A percentile compares a stretch with the other conserved stretches of the same genome.
Evolutionary conservation across 306 rosid genomes (phyloP).

Genomic region (Castanea mollissima): DNA sequence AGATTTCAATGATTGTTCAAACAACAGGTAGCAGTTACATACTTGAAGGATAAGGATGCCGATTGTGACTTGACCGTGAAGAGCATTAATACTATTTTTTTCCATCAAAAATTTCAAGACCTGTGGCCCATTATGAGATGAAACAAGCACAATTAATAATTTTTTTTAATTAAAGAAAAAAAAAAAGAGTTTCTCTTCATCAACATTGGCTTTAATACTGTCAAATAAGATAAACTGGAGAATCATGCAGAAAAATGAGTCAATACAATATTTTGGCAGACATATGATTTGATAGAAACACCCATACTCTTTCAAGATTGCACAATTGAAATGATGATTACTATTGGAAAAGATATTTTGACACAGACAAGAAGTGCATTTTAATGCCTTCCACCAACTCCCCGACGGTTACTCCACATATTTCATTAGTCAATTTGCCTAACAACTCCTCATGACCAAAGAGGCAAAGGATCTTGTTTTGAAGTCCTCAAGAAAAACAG

Average conservation of each 20-base stretch:
- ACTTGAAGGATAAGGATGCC: conserved; percentile 96
- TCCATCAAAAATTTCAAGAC: conserved; percentile 96
- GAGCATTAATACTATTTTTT: conserved; percentile 67
- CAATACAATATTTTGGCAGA: neutral
- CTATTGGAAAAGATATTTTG: neutral
- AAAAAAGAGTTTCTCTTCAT: neutral
- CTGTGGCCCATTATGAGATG: conserved; percentile 40
- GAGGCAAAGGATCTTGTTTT: neutral
- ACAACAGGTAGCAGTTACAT: neutral
- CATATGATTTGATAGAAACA: neutral
- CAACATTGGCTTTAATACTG: neutral
- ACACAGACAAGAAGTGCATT: neutral
- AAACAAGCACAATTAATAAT: neutral
- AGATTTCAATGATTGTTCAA: neutral
- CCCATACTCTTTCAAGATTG: neutral
- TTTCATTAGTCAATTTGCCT: too few species aligned
- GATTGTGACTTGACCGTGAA: conserved; percentile 92
- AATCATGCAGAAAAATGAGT: neutral
- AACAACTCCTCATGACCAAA: too few species aligned
- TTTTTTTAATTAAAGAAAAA: too few species aligned
- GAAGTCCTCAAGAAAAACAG: neutral
- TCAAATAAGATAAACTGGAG: conserved; percentile 16
- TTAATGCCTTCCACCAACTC: too few species aligned
- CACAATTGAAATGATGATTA: neutral
- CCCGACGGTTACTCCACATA: too few species aligned